Base-by-base conservation (phyloP, 306 rosid genomes). In the Vigna radiata region DNA sequence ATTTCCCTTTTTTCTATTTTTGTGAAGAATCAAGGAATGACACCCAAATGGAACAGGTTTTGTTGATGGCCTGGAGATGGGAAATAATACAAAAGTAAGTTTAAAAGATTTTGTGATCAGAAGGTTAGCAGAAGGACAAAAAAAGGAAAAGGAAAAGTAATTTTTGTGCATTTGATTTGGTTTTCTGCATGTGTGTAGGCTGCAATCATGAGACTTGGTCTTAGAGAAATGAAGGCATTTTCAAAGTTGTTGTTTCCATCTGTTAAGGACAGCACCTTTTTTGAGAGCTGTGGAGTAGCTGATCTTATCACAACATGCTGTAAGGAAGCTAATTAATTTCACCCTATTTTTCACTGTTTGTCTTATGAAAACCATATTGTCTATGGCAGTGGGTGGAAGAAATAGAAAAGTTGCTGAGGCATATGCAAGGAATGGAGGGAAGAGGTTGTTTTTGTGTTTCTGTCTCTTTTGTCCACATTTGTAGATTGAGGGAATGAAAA, bases 51-150 rank as follows among this genome's bases (percentile, higher is more conserved):
- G 73, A 36, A 82, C 93, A 93, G 98, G 98, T 85, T 91, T 92
- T 86, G 98, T 96, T 78, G 99, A 96, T 85, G 99, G 99, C 68
- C 79, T 96, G 88, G 97, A 91, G 86, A 92, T 96, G 99, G 99
- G 99, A 83, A 92, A 92, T 77, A 96, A 96, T 84, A 89, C 98
- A 14, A 96, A 92, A 88, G 99, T 92, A 85, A 74, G 85, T 63
- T 52, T 70, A 74, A 72, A 54, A 9, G 61, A 73, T 77, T 46
- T 39, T 72, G 14, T 47, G 19, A 66, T 83, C 33, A 71, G 23
- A 56, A 50, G 27, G 14, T 53, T 67, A 72, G 46, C 18, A 15
- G 7, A 60, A 60, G 3, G 43, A 29, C 64, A 56, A 49, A 60
- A 25, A 5, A 2, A 25, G 27, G 27, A 25, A 25, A 25, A 25